A percentile compares a stretch with the other conserved stretches of the same genome.
These are phyloP conservation scores for Hypoxylon sp. DNA, from an alignment of 2,329 filamentous ascomycete genomes.

Conservation along the genomic window DNA sequence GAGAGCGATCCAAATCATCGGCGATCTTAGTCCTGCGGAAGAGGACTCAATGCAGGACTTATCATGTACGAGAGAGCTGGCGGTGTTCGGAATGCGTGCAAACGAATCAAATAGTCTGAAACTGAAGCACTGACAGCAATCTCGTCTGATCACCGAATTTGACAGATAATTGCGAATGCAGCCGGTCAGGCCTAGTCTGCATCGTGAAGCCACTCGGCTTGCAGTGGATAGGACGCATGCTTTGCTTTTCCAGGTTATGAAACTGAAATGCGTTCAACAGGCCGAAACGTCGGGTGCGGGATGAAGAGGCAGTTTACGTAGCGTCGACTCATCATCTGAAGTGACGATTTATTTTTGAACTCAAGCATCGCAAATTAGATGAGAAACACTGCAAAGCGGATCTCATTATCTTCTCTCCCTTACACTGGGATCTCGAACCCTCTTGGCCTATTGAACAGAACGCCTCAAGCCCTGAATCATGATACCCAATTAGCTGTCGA, in stretches of 20 bases:
- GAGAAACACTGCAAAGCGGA: neutral
- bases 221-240: neutral
- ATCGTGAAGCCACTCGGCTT: slow-evolving; percentile 3
- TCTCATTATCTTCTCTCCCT: neutral
- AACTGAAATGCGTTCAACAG: neutral
- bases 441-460: slow-evolving; percentile 5
- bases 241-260: slow-evolving; percentile 6
- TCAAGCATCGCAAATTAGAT: neutral
- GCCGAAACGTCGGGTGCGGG: neutral
- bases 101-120: slow-evolving; percentile 7
- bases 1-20: neutral
- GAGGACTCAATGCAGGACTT: slow-evolving; percentile 1
- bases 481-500: slow-evolving; percentile 22
- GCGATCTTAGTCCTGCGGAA: neutral
- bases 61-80: neutral
- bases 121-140: slow-evolving; percentile 8
- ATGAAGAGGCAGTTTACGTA: neutral
- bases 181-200: slow-evolving; percentile 17
- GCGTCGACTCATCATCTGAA: neutral
- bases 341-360: slow-evolving; percentile 1
- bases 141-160: neutral
- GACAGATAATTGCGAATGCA: slow-evolving; percentile 3
- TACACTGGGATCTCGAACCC: neutral
- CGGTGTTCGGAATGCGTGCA: neutral
- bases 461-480: slow-evolving; percentile 17